Base-by-base conservation (phyloP, 257 asterid species). In the Solanum sejunctum region DNA sequence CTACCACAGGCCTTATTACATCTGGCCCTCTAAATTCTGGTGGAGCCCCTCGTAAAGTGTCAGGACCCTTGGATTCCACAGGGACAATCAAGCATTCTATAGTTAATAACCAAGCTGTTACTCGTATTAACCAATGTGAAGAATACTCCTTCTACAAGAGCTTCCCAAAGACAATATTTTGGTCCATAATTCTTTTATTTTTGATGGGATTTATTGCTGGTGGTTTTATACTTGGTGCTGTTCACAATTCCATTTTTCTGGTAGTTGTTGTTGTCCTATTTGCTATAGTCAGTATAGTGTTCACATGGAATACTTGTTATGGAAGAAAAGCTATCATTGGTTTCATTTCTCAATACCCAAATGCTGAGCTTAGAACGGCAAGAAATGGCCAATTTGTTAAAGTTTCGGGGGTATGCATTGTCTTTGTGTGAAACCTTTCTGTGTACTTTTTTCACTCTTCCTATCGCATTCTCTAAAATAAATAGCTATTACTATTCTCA, bases 141-240 rank as follows among this genome's bases (percentile, higher is more conserved):
- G 93, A 89, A 71, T 92, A 87, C 86, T 94, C 97, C 81, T 91
- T 93, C 87, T 90, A 86, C 57, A 89, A 88, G 91, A 95, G 90
- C 90, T 86, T 95, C 84, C 97, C 97, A 1, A 92, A 85, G 86
- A 88, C 94, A 13, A 89, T 93, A 67, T 64, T 94, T n/a, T 95
- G 96, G 97, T 94, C 96, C 7, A 90, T 93, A 86, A 84, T 95
- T 87, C 86, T 95, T 90, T 90, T 95, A 61, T 93, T 94, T 55
- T 88, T 92, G 84, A 92, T 95, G 98, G 98, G 98, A 39, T 92
- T 95, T 88, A 95, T 95, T 81, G 95, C 98, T 64, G 98, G 98
- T 80, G 94, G 94, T 11, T 94, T 94, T 90, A 95, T 95, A 82
- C 91, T 91, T 79, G 98, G 91, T 61, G 97, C 98, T 4, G 95